These are phyloP conservation scores for Coccomyxa sp. DNA, from an alignment of 139 green algal genomes.

Conservation along the genomic window DNA sequence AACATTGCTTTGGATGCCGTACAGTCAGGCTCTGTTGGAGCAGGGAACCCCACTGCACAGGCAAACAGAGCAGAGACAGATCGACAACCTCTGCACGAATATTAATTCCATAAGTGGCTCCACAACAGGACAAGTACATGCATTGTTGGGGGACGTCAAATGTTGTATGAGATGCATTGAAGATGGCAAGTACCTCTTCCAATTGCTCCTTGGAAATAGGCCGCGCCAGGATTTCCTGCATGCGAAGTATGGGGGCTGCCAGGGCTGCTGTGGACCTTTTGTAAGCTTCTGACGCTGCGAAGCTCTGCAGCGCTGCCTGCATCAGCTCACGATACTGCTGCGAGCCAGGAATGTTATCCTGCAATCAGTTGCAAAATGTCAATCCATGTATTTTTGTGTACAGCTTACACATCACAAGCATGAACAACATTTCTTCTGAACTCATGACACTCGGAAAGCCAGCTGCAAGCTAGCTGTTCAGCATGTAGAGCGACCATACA, in stretches of 20 bases:
- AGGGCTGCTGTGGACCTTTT: neutral
- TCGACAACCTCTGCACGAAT: too few relatives aligned
- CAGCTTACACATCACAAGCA: neutral
- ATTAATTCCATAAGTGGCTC: too few relatives aligned
- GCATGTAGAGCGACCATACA: neutral
- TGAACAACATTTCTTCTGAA: too few relatives aligned
- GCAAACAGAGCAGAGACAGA: too few relatives aligned
- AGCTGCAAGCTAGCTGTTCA: neutral
- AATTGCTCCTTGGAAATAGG: neutral
- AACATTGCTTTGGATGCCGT: neutral
- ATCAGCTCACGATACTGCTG: slow-evolving; percentile 41
- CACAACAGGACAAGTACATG: too few relatives aligned
- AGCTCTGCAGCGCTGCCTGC: slow-evolving; percentile 25
- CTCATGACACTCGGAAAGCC: neutral
- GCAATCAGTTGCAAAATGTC: neutral
- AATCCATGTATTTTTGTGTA: neutral
- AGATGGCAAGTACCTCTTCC: neutral
- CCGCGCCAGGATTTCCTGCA: neutral
- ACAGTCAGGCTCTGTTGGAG: neutral
- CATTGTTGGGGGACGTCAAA: too few relatives aligned
- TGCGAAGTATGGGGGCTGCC: neutral
- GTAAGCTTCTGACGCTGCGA: slow-evolving; percentile 10
- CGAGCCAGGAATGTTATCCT: slow-evolving; percentile 14
- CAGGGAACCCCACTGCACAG: too few relatives aligned
- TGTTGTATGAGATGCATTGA: too few relatives aligned